These are phyloP conservation scores for Cystoderma amianthinum DNA, from an alignment of 768 basidiomycete species.

Conservation along the genomic window DNA sequence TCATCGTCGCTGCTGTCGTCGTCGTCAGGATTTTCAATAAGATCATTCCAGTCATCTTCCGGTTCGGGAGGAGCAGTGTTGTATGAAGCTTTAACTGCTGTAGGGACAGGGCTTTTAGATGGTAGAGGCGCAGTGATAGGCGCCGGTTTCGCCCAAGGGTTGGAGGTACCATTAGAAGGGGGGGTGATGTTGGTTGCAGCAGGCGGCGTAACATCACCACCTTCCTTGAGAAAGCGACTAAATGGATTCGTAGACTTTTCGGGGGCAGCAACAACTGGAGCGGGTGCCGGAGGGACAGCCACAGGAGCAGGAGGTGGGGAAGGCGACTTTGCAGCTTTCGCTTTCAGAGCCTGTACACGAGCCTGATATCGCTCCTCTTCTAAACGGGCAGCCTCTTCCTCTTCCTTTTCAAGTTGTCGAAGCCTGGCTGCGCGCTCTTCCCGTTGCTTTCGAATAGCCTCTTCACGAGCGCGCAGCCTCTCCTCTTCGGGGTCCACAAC, in stretches of 20 bases:
- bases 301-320: conserved; percentile 23
- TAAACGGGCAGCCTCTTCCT: conserved; percentile 20
- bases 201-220: conserved; percentile 25
- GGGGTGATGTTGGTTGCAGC: conserved; percentile 16
- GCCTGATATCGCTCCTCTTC: conserved; percentile 33
- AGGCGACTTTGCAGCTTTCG: conserved; percentile 14
- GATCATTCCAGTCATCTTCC: conserved; percentile 76
- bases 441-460: conserved; percentile 60
- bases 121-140: conserved; percentile 29
- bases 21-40: conserved; percentile 63
- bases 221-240: conserved; percentile 54
- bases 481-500: conserved; percentile 76
- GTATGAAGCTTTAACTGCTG: conserved; percentile 48
- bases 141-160: conserved; percentile 55
- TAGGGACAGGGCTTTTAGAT: conserved; percentile 46
- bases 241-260: conserved; percentile 79
- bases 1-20: conserved; percentile 80
- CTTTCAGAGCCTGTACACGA: conserved; percentile 29
- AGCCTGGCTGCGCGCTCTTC: conserved; percentile 68
- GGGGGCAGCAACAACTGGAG: conserved; percentile 18
- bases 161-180: conserved; percentile 40
- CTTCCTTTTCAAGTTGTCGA: conserved; percentile 59
- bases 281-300: conserved; percentile 15
- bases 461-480: conserved; percentile 60
- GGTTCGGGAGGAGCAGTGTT: conserved; percentile 48